A percentile compares a stretch with the other conserved stretches of the same genome.
phyloP scores from a whole-genome alignment of 176 grass and related monocot genomes.

The Musa beccarii region DNA sequence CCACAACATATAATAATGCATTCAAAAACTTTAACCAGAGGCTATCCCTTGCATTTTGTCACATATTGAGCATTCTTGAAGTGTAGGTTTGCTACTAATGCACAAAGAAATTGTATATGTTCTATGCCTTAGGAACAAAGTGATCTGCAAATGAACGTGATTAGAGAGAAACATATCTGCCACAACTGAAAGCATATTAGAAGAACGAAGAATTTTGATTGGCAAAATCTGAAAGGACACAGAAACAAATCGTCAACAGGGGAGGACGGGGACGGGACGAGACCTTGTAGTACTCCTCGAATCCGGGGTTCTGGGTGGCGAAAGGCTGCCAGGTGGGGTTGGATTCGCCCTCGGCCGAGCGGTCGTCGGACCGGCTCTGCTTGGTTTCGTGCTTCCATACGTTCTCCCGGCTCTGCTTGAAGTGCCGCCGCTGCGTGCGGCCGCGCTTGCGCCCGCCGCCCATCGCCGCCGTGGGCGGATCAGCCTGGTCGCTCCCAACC shows the following conservation, averaged over 20 bases:
- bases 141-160: not conserved
- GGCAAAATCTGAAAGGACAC: not conserved
- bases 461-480: conserved; percentile 18
- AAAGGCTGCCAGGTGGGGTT: conserved; percentile 67
- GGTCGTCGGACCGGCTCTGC: conserved; percentile 21
- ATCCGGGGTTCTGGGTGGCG: conserved; percentile 65
- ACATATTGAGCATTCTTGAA: not conserved
- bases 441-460: conserved; percentile 89
- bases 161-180: too few relatives aligned
- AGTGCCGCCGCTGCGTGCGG: conserved; percentile 93
- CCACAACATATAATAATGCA: not conserved
- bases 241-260: not conserved
- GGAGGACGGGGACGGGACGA: not conserved
- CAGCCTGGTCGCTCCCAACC: not conserved
- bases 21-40: not conserved
- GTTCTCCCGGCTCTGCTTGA: conserved; percentile 88
- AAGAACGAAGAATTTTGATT: not conserved
- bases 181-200: not conserved
- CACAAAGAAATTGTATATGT: not conserved
- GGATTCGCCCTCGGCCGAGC: conserved; percentile 12
- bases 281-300: conserved; percentile 98
- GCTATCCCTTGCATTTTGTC: not conserved
- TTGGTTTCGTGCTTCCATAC: conserved; percentile 75
- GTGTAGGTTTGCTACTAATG: not conserved
- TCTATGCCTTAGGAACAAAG: not conserved